Conservation (phyloP, 495 filamentous ascomycete genomes). For the Aspergillus nidulans region DNA sequence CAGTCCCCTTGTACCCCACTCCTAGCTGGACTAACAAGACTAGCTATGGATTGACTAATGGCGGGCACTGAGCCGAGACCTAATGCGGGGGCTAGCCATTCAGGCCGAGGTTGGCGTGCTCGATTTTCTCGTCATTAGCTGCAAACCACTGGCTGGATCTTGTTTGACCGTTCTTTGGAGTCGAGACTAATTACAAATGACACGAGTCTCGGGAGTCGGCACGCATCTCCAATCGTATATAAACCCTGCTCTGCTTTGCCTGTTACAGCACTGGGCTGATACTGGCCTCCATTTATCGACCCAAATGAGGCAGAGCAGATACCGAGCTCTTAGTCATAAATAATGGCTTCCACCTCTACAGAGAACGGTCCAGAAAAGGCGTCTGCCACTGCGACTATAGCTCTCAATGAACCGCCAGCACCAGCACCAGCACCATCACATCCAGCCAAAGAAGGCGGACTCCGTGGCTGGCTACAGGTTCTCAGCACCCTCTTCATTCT, state of each 20-base stretch:
- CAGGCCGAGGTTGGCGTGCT: not conserved
- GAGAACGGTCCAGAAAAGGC: not conserved
- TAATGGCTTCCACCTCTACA: not conserved
- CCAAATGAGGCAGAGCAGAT: too few species aligned
- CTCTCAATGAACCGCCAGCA: not conserved
- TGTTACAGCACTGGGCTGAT: too few species aligned
- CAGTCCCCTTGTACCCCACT: too few species aligned
- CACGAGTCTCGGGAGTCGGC: not conserved
- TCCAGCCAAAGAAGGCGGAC: slow-evolving; percentile 2
- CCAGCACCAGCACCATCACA: not conserved
- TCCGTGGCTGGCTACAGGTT: slow-evolving; percentile 22
- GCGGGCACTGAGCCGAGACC: too few species aligned
- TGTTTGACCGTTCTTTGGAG: not conserved
- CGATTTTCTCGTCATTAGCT: not conserved
- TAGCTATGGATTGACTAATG: too few species aligned
- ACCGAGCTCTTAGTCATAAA: too few species aligned
- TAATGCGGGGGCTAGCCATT: not conserved
- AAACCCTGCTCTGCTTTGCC: too few species aligned
- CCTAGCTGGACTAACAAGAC: too few species aligned
- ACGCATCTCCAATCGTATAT: not conserved
- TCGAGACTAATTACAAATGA: not conserved
- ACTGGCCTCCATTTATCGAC: too few species aligned
- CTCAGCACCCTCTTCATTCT: slow-evolving; percentile 22
- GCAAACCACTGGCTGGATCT: not conserved
- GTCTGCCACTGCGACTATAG: not conserved